phyloP scores from a whole-genome alignment of 352 stramenopile species.

The Nothophytophthora sp. region DNA sequence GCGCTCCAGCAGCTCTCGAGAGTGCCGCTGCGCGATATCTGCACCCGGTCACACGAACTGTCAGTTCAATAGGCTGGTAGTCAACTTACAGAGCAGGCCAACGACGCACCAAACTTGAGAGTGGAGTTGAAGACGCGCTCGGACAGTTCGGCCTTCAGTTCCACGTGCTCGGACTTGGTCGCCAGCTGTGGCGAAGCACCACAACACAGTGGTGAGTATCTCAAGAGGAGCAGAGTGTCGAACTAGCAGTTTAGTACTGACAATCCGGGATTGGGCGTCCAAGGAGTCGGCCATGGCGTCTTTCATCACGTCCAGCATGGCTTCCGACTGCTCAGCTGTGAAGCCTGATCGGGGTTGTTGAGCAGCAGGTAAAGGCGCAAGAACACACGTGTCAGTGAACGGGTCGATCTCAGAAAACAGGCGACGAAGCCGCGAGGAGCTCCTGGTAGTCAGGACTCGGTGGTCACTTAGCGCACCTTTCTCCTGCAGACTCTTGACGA shows the following conservation, averaged over 20 bases:
- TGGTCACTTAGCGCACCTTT: conserved; percentile 41
- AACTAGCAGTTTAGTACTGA: conserved; percentile 27
- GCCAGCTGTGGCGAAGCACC: conserved; percentile 51
- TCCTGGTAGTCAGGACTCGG: no score
- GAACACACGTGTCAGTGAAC: neutral
- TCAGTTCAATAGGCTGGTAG: neutral
- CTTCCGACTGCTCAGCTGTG: conserved; percentile 60
- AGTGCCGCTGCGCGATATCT: conserved; percentile 90
- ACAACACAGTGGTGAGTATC: conserved; percentile 23
- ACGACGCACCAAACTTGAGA: conserved; percentile 79
- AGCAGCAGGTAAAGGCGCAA: neutral
- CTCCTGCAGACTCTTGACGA: conserved; percentile 73
- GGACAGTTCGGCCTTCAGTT: conserved; percentile 84
- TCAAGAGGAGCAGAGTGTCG: neutral
- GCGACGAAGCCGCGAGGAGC: neutral
- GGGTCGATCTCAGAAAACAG: neutral
- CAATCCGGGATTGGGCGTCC: conserved; percentile 66
- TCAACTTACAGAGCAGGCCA: neutral
- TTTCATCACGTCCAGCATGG: conserved; percentile 84
- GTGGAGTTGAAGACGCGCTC: conserved; percentile 90
- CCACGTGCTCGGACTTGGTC: conserved; percentile 86
- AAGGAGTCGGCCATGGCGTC: conserved; percentile 79
- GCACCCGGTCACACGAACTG: neutral
- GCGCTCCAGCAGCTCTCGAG: conserved; percentile 83
- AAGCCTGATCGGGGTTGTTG: conserved; percentile 57